These are phyloP conservation scores for Suhomyces taliae DNA, from an alignment of 1,139 yeast genomes.

Conservation along the genomic window DNA sequence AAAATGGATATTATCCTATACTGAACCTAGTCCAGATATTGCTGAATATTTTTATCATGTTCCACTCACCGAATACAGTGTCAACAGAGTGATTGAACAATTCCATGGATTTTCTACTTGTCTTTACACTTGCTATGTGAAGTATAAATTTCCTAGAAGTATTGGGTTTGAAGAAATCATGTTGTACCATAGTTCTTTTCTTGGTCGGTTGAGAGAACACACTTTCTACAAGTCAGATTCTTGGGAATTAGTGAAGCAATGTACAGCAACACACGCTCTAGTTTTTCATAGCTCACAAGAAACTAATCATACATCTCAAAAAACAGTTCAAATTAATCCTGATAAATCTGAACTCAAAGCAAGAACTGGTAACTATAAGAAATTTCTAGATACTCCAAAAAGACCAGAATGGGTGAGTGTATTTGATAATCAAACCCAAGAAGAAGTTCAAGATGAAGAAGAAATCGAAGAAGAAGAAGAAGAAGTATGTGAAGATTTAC, in stretches of 20 bases:
- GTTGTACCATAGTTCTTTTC: neutral
- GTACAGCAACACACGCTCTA: neutral
- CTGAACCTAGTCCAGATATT: slow-evolving; percentile 1
- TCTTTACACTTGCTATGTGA: neutral
- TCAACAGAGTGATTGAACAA: neutral
- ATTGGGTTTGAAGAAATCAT: neutral
- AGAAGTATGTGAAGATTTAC: neutral
- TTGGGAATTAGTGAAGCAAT: neutral
- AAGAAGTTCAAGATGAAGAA: too few species aligned
- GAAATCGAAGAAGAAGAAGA: neutral
- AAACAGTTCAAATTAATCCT: slow-evolving; percentile 3
- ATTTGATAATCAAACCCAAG: neutral
- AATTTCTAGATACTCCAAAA: slow-evolving; percentile 1
- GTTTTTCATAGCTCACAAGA: neutral
- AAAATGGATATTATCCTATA: neutral
- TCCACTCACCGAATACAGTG: neutral
- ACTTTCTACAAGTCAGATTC: neutral
- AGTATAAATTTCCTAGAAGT: neutral
- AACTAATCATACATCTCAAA: neutral
- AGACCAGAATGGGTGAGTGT: slow-evolving; percentile 5
- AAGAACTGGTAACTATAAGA: slow-evolving; percentile 7
- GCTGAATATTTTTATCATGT: neutral
- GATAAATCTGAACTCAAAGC: neutral
- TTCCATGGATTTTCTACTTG: slow-evolving; percentile 4
- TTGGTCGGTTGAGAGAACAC: neutral